Evolutionary conservation across 176 grass and related monocot genomes (phyloP), one percentile per base, ranked within the genome.

Genomic region (Hordeum marinum): DNA sequence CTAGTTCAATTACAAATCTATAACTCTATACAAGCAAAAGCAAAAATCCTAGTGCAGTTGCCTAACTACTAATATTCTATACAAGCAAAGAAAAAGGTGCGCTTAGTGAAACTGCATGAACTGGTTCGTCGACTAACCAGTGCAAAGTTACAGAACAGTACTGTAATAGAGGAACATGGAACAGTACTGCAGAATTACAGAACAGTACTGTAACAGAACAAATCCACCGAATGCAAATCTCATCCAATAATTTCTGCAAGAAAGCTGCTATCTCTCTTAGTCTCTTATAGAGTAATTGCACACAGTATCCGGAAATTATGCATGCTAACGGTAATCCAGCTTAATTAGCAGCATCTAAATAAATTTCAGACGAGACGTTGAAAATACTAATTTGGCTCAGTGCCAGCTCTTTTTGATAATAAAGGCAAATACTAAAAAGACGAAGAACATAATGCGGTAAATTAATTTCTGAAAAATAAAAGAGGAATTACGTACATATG

Each of bases 401-500:
- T 18, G 1, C 4, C 13, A n/a, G n/a, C n/a, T n/a, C n/a, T 4
- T 52, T 75, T 52, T 75, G 1, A 13, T 27, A 24, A 75, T 27
- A 82, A 42, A 31, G 5, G 14, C 41, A 80, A 46, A 35, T 2
- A 5, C 23, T 18, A n/a, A n/a, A 15, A 9, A 9, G 10, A 35
- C 36, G 12, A 10, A 40, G 17, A 40, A 21, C 8, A 80, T n/a
- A 34, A 21, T 26, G 35, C 0, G 37, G 2, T 5, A 5, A 83
- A 61, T 41, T 3, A 14, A 6, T 84, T 75, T 73, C 6, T 17
- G 42, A 9, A 2, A 42, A 18, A 42, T n/a, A 60, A 24, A 45
- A 48, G 58, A 23, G 13, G 45, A 55, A 42, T 0, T 50, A 83
- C 93, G 90, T 94, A 98, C 96, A 80, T 79, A 87, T 29, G 89